Conservation (phyloP, 768 basidiomycete species). For the Podaxis sp. region DNA sequence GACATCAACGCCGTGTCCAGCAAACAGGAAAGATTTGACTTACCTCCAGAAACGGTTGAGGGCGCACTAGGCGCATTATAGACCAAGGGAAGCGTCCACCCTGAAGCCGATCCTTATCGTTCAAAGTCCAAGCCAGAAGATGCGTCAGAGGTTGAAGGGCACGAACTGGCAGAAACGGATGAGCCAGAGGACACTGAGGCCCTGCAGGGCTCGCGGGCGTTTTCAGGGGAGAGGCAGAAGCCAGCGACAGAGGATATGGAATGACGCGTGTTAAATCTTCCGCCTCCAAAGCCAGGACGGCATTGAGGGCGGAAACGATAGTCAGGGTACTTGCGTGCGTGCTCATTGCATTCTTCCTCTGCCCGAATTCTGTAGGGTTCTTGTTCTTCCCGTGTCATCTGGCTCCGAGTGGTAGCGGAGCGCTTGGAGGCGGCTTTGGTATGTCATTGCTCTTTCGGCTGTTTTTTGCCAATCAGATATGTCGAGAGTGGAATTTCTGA, state of each 20-base stretch:
- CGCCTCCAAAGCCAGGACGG: not conserved
- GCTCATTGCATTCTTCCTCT: constrained; percentile 50
- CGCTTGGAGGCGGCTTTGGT: constrained; percentile 34
- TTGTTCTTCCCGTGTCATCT: constrained; percentile 43
- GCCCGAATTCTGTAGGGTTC: constrained; percentile 50
- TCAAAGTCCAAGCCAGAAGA: not conserved
- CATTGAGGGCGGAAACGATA: constrained; percentile 55
- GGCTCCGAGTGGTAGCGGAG: constrained; percentile 72
- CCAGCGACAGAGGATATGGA: not conserved
- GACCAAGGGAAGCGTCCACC: not conserved
- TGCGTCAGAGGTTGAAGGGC: not conserved
- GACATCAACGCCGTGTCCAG: not conserved
- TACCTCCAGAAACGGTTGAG: not conserved
- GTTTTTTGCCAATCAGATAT: too few relatives aligned
- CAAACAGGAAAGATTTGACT: not conserved
- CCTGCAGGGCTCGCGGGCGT: not conserved
- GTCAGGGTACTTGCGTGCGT: constrained; percentile 51
- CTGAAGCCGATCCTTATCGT: not conserved
- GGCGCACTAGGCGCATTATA: not conserved
- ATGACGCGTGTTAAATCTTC: not conserved
- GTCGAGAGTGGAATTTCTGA: too few relatives aligned
- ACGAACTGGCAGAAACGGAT: not conserved
- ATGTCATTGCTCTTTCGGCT: too few relatives aligned
- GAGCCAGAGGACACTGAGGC: not conserved
- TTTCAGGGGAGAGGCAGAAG: not conserved